These are phyloP conservation scores for Neofusicoccum cordaticola DNA, from an alignment of 2,329 filamentous ascomycete genomes.

Conservation along the genomic window DNA sequence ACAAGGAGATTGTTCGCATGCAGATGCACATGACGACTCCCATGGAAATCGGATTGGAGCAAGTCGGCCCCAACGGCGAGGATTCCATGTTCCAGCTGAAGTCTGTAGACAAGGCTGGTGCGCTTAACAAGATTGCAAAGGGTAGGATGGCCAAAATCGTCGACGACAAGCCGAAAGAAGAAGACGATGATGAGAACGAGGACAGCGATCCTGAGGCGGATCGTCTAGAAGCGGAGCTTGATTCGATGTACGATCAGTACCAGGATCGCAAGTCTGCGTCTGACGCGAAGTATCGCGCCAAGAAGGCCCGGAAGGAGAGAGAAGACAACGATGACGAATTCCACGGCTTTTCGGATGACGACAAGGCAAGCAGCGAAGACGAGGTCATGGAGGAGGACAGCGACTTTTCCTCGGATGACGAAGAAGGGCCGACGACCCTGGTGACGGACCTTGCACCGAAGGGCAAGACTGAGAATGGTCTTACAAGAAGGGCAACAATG, in stretches of 20 bases:
- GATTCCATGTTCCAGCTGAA: conserved; percentile 86
- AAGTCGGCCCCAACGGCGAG: conserved; percentile 72
- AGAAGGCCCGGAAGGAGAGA: conserved; percentile 78
- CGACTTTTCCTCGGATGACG: conserved; percentile 60
- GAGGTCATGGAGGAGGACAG: conserved; percentile 59
- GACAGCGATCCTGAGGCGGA: conserved; percentile 80
- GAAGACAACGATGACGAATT: conserved; percentile 76
- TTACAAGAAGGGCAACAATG: conserved; percentile 80
- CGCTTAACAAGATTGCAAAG: conserved; percentile 65
- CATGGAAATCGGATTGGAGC: conserved; percentile 93
- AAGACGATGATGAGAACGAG: conserved; percentile 49
- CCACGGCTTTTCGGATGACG: conserved; percentile 76
- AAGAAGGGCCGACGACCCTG: conserved; percentile 49
- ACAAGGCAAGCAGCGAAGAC: conserved; percentile 58
- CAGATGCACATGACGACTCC: conserved; percentile 96
- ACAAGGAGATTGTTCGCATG: conserved; percentile 92
- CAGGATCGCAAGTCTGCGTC: conserved; percentile 73
- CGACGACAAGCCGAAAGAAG: conserved; percentile 45
- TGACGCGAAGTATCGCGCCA: conserved; percentile 86
- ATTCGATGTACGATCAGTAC: conserved; percentile 83
- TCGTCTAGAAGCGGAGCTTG: conserved; percentile 77
- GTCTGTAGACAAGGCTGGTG: conserved; percentile 71
- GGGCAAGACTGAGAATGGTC: conserved; percentile 51
- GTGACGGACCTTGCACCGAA: conserved; percentile 62
- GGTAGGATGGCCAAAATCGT: conserved; percentile 74